Percentiles rank a stretch among this genome's conserved stretches.
Conservation (phyloP, 768 basidiomycete genomes). For the Galerina marginata region DNA sequence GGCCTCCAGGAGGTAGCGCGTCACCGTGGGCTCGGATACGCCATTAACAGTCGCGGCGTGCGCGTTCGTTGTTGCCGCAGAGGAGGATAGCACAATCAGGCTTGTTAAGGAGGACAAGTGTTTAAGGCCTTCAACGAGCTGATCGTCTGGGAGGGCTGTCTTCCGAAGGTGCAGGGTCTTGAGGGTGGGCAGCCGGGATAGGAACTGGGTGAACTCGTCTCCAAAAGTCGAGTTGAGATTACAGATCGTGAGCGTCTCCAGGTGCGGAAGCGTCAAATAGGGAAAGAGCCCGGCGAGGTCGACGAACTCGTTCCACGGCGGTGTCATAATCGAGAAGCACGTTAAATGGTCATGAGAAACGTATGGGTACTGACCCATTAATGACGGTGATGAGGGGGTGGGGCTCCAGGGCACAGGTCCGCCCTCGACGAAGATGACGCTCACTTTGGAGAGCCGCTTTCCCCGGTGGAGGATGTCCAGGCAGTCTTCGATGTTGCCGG, state of each 20-base stretch:
- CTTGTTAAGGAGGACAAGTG: slow-evolving; percentile 37
- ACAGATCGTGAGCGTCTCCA: slow-evolving; percentile 44
- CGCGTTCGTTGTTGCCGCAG: not conserved
- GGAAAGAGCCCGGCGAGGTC: slow-evolving; percentile 42
- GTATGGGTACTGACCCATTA: slow-evolving; percentile 18
- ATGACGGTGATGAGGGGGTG: slow-evolving; percentile 15
- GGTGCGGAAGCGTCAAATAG: slow-evolving; percentile 38
- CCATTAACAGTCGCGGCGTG: not conserved
- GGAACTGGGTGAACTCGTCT: slow-evolving; percentile 37
- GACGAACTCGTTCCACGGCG: slow-evolving; percentile 39
- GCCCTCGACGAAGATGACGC: slow-evolving; percentile 35
- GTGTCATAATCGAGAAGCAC: slow-evolving; percentile 42
- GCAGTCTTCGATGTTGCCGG: slow-evolving; percentile 37
- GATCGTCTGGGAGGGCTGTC: slow-evolving; percentile 39
- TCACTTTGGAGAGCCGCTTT: slow-evolving; percentile 30
- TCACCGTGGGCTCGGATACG: slow-evolving; percentile 34
- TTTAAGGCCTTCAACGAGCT: slow-evolving; percentile 38
- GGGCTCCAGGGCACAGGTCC: slow-evolving; percentile 13
- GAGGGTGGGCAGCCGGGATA: slow-evolving; percentile 36
- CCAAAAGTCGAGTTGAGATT: slow-evolving; percentile 42
- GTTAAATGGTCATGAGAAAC: slow-evolving; percentile 38
- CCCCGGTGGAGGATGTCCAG: slow-evolving; percentile 35
- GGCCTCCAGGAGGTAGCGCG: slow-evolving; percentile 38
- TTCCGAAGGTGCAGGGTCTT: slow-evolving; percentile 44
- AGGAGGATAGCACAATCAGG: slow-evolving; percentile 39